These are phyloP conservation scores for Phytopythium chamaehyphon DNA, from an alignment of 352 stramenopile genomes.

Conservation along the genomic window DNA sequence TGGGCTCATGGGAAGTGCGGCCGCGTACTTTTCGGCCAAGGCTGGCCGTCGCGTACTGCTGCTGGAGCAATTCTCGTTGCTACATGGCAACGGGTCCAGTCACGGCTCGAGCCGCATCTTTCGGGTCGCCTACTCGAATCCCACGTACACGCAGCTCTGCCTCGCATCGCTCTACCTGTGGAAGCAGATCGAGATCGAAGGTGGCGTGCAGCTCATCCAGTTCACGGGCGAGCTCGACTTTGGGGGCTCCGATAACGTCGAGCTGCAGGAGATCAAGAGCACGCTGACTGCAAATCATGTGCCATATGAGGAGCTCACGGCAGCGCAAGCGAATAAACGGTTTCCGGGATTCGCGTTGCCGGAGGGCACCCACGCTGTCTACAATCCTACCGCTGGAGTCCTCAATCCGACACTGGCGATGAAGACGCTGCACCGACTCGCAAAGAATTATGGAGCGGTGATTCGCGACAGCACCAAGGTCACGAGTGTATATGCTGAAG, in stretches of 20 bases:
- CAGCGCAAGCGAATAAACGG: slow-evolving; percentile 32
- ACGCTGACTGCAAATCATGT: slow-evolving; percentile 26
- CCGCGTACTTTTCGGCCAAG: slow-evolving; percentile 48
- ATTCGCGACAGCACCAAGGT: slow-evolving; percentile 37
- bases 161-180: slow-evolving; percentile 56
- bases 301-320: slow-evolving; percentile 39
- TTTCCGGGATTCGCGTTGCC: slow-evolving; percentile 54
- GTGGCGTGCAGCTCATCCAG: slow-evolving; percentile 35
- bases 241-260: slow-evolving; percentile 19
- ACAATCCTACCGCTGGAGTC: slow-evolving; percentile 38
- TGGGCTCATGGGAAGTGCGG: slow-evolving; percentile 63
- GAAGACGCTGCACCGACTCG: slow-evolving; percentile 42
- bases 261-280: slow-evolving; percentile 23
- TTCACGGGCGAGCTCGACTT: slow-evolving; percentile 67
- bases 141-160: slow-evolving; percentile 67
- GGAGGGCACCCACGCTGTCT: slow-evolving; percentile 36
- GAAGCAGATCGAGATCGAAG: slow-evolving; percentile 39
- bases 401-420: slow-evolving; percentile 54
- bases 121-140: slow-evolving; percentile 73
- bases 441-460: slow-evolving; percentile 24
- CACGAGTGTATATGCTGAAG: slow-evolving; percentile 16
- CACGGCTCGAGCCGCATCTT: slow-evolving; percentile 80
- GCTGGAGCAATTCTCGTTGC: slow-evolving; percentile 67
- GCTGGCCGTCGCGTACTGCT: slow-evolving; percentile 48
- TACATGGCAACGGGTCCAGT: slow-evolving; percentile 64